Conservation (phyloP, 2,329 filamentous ascomycete species). For the Boeremia exigua region DNA sequence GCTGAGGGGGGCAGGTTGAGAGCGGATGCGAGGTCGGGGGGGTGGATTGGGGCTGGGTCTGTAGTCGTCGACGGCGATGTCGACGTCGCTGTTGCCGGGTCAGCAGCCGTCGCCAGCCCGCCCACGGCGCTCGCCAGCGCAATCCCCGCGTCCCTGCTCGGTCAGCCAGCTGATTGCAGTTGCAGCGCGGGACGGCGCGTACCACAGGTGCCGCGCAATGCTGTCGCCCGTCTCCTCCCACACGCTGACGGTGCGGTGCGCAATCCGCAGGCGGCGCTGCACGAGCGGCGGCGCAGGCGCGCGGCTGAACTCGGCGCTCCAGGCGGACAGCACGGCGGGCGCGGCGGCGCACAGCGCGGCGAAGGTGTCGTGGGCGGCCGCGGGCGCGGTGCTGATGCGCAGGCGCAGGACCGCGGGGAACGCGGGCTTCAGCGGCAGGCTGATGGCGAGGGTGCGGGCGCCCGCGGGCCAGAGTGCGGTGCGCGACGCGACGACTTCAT, state of each 20-base stretch:
- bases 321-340: constrained; percentile 62
- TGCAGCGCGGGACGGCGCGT: constrained; percentile 26
- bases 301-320: constrained; percentile 57
- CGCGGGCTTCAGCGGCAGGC: constrained; percentile 50
- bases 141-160: no score
- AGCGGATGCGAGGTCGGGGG: neutral
- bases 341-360: constrained; percentile 33
- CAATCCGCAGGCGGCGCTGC: constrained; percentile 60
- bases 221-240: constrained; percentile 76
- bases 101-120: neutral
- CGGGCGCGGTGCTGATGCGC: constrained; percentile 47
- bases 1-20: neutral
- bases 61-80: constrained; percentile 59
- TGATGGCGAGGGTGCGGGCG: constrained; percentile 53
- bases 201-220: constrained; percentile 76
- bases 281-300: constrained; percentile 50
- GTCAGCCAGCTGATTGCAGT: neutral
- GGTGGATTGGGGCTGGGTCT: neutral
- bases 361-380: constrained; percentile 36
- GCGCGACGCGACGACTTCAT: constrained; percentile 51
- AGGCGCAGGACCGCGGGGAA: constrained; percentile 50
- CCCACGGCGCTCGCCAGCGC: no score
- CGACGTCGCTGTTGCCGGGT: constrained; percentile 63
- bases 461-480: constrained; percentile 53
- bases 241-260: constrained; percentile 55